phyloP scores from a whole-genome alignment of 139 green algal genomes.

The Pseudopediastrum boryanum region DNA sequence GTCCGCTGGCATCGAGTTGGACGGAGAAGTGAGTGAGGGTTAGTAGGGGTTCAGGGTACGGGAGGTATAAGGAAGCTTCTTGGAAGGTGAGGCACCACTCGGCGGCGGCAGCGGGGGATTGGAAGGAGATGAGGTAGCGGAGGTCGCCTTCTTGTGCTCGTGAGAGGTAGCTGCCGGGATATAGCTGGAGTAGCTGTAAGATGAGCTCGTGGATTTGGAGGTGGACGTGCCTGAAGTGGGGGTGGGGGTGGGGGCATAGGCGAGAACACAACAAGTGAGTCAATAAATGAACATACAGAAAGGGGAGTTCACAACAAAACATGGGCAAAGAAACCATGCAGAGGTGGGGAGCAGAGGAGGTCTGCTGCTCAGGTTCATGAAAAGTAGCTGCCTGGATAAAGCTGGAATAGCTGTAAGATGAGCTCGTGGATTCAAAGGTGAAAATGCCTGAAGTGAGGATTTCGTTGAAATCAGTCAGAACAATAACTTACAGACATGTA shows the following conservation, averaged over 20 bases:
- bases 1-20: not conserved
- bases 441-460: not conserved
- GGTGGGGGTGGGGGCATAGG: too few relatives aligned
- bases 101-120: slow-evolving; percentile 25
- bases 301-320: too few relatives aligned
- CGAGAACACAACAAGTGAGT: too few relatives aligned
- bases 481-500: too few relatives aligned
- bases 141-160: slow-evolving; percentile 38
- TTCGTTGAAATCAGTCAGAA: too few relatives aligned
- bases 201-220: not conserved
- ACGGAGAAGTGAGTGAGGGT: not conserved
- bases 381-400: slow-evolving; percentile 13
- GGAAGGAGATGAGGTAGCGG: slow-evolving; percentile 55
- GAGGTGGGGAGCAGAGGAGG: slow-evolving; percentile 41
- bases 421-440: not conserved
- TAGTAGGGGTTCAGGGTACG: slow-evolving; percentile 25
- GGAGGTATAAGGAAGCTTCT: slow-evolving; percentile 43
- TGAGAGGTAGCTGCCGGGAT: slow-evolving; percentile 17
- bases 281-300: too few relatives aligned
- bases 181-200: not conserved
- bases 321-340: not conserved
- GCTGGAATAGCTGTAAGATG: not conserved
- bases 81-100: slow-evolving; percentile 49
- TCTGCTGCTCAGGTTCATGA: slow-evolving; percentile 19
- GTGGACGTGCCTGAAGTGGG: not conserved